Percentiles rank a stretch among this genome's conserved stretches.
Conservation (phyloP, 2,329 filamentous ascomycete species). For the Colletotrichum zoysiae region DNA sequence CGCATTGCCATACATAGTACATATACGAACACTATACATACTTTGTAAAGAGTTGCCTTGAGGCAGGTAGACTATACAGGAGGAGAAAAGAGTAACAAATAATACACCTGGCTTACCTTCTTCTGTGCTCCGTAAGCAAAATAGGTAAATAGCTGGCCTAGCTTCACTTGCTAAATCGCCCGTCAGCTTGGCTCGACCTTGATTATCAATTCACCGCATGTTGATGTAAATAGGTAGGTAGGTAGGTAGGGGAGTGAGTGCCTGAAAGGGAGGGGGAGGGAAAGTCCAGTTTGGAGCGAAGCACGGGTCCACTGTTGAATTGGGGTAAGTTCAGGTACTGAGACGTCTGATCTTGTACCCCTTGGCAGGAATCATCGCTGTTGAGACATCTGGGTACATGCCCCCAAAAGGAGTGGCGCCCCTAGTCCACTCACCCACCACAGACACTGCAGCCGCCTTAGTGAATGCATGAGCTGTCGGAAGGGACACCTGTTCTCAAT, state of each 20-base stretch:
- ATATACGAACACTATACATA: too few relatives aligned
- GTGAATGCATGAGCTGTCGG: slow-evolving; percentile 41
- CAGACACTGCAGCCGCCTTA: slow-evolving; percentile 37
- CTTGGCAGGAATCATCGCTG: too few relatives aligned
- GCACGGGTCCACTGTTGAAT: slow-evolving; percentile 23
- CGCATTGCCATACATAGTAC: background rate
- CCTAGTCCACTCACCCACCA: slow-evolving; percentile 18
- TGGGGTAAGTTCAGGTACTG: slow-evolving; percentile 35
- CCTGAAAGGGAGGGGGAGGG: slow-evolving; percentile 23
- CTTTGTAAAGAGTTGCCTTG: background rate
- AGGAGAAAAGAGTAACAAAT: background rate
- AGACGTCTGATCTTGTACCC: background rate
- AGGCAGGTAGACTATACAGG: background rate
- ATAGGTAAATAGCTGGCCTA: background rate
- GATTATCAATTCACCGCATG: slow-evolving; percentile 41
- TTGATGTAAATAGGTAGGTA: slow-evolving; percentile 18
- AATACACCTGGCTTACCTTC: slow-evolving; percentile 24
- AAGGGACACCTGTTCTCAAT: slow-evolving; percentile 44
- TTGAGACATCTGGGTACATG: slow-evolving; percentile 3
- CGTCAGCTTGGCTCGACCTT: slow-evolving; percentile 23
- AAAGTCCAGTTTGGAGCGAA: slow-evolving; percentile 30
- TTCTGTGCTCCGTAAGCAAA: background rate
- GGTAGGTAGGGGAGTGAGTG: slow-evolving; percentile 12
- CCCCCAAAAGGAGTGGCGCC: slow-evolving; percentile 9
- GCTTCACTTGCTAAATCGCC: slow-evolving; percentile 3